These are phyloP conservation scores for Tricholoma bakamatsutake DNA, from an alignment of 768 basidiomycete species.

Conservation along the genomic window DNA sequence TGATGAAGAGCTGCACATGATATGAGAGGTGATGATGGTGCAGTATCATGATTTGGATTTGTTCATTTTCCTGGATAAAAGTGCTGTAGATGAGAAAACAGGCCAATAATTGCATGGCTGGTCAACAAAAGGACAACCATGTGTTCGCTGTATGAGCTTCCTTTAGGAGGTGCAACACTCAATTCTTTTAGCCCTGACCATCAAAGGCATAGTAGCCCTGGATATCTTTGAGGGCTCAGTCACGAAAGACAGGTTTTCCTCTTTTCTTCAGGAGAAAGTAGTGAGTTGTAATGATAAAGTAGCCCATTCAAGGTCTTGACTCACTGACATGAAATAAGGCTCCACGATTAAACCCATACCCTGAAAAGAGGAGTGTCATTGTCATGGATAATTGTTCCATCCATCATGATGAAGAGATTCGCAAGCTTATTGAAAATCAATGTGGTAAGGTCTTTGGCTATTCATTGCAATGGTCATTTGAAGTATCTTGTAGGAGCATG, in stretches of 20 bases:
- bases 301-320: too few species aligned
- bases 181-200: not conserved
- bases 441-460: not conserved
- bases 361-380: not conserved
- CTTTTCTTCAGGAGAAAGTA: too few species aligned
- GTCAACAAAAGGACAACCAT: not conserved
- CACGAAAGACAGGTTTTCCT: too few species aligned
- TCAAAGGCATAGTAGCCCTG: not conserved
- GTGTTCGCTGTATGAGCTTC: not conserved
- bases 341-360: not conserved
- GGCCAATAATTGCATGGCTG: not conserved
- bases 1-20: not conserved
- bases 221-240: too few species aligned
- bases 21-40: not conserved
- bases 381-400: not conserved
- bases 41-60: not conserved
- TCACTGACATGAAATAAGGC: too few species aligned
- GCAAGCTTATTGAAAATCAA: not conserved
- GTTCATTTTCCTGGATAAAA: not conserved
- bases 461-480: too few species aligned
- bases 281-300: too few species aligned
- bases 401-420: not conserved
- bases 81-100: not conserved
- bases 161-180: not conserved
- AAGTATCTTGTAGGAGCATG: not conserved